These are phyloP conservation scores for Capsicum baccatum DNA, from an alignment of 257 asterid species.

Conservation along the genomic window DNA sequence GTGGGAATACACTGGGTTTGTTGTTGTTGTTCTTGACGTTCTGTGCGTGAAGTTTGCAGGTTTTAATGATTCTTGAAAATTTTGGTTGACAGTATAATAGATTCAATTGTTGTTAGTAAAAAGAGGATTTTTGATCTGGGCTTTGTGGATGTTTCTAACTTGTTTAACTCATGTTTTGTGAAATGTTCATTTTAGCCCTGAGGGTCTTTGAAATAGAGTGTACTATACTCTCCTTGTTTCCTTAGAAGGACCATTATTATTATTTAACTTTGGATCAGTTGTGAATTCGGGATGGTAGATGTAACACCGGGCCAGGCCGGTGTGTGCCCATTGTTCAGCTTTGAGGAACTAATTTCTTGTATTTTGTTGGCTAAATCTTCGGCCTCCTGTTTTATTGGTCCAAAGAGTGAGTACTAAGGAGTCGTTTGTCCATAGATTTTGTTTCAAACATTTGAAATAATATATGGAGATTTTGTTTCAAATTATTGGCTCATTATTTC, in stretches of 20 bases:
- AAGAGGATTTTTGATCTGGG: slow-evolving; percentile 38
- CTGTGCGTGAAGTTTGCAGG: background rate
- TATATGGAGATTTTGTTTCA: background rate
- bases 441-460: background rate
- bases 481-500: background rate
- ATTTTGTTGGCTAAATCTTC: background rate
- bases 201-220: background rate
- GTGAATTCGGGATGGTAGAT: background rate
- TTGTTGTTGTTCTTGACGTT: too few relatives aligned
- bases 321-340: slow-evolving; percentile 10
- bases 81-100: background rate
- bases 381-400: background rate
- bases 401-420: background rate
- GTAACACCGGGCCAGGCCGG: background rate
- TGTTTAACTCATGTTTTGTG: slow-evolving; percentile 13
- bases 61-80: background rate
- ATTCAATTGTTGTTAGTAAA: background rate
- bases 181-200: slow-evolving; percentile 27
- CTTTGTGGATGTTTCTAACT: slow-evolving; percentile 23
- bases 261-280: background rate
- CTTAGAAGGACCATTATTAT: background rate
- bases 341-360: background rate
- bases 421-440: background rate
- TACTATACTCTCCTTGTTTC: too few relatives aligned
- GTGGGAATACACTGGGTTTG: too few relatives aligned